Conservation (phyloP, 139 green algal genomes). For the Penium margaritaceum region DNA sequence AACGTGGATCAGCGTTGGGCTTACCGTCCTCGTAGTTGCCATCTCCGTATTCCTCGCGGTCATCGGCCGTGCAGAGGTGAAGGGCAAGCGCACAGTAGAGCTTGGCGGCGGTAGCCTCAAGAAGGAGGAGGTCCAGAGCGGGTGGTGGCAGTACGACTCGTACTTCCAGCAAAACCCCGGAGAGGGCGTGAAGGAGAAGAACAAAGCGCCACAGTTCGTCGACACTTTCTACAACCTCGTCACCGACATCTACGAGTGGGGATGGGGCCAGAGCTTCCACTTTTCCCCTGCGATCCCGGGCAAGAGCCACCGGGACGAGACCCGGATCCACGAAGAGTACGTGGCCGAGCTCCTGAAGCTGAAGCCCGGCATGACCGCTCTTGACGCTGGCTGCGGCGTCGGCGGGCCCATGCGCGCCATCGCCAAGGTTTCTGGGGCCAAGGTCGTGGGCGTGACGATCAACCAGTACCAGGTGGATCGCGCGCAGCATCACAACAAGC, state of each 20-base stretch:
- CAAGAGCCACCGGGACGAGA: constrained; percentile 64
- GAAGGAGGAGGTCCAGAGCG: constrained; percentile 40
- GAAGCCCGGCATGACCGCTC: constrained; percentile 62
- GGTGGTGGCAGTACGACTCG: constrained; percentile 47
- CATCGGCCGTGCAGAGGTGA: constrained; percentile 28
- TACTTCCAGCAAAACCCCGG: constrained; percentile 45
- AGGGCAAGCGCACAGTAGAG: constrained; percentile 31
- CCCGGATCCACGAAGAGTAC: constrained; percentile 66
- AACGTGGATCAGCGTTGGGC: too few species aligned
- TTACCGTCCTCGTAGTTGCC: too few species aligned
- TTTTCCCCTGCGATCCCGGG: constrained; percentile 82
- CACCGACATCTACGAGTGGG: constrained; percentile 96
- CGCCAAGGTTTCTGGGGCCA: constrained; percentile 61
- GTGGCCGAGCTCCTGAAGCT: constrained; percentile 65
- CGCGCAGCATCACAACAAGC: constrained; percentile 42
- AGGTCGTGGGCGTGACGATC: constrained; percentile 94
- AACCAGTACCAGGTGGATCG: constrained; percentile 91
- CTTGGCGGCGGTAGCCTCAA: constrained; percentile 10
- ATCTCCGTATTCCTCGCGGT: neutral
- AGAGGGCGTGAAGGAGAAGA: constrained; percentile 29
- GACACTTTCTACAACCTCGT: constrained; percentile 51
- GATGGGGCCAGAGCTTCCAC: constrained; percentile 94
- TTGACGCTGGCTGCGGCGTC: constrained; percentile 94
- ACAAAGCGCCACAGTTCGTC: constrained; percentile 34
- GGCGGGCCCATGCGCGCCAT: constrained; percentile 94